phyloP scores from a whole-genome alignment of 169 alveolate genomes.

The Amoebophrya sp. region DNA sequence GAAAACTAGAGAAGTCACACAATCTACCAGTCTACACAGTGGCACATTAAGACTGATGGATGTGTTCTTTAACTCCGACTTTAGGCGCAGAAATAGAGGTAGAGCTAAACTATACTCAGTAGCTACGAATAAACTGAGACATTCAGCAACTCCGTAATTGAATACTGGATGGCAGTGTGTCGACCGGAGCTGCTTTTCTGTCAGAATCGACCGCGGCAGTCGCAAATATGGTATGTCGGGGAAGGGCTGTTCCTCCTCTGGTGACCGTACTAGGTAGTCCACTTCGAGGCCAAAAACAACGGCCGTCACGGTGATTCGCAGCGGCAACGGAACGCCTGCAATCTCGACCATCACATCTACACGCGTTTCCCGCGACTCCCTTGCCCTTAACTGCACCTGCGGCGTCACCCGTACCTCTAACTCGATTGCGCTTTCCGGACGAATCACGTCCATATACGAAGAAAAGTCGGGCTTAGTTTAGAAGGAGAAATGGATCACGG shows the following conservation, averaged over 20 bases:
- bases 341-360: background rate
- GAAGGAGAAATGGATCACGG: too few species aligned
- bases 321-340: background rate
- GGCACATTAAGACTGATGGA: too few species aligned
- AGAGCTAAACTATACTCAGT: too few species aligned
- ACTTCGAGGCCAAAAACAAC: background rate
- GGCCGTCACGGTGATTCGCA: background rate
- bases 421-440: background rate
- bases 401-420: background rate
- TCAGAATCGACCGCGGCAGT: background rate
- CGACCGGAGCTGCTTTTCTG: background rate
- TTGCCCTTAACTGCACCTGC: background rate
- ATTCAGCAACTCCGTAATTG: background rate
- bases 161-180: background rate
- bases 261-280: background rate
- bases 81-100: too few species aligned
- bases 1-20: too few species aligned
- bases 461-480: too few species aligned
- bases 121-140: background rate
- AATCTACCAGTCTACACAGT: too few species aligned
- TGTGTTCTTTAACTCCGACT: too few species aligned
- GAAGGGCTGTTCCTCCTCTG: background rate
- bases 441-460: background rate
- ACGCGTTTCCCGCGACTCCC: background rate
- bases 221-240: background rate